Base-by-base conservation (phyloP, 2,329 filamentous ascomycete species). In the Simplicillium sp. region DNA sequence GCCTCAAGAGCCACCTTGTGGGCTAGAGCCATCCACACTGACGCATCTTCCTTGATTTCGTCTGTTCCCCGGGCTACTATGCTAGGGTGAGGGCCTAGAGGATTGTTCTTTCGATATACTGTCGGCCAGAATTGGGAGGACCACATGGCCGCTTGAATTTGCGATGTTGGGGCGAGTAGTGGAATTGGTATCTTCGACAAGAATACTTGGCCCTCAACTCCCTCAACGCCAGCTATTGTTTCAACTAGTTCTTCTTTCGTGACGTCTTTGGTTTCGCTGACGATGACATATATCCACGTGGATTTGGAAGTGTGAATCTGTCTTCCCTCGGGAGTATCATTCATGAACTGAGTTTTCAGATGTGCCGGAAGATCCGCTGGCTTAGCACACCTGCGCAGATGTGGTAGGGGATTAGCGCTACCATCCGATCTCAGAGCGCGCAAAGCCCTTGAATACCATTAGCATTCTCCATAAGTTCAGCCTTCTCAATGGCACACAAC, bases 81-180 rank as follows among this genome's bases (percentile, higher is more conserved):
- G 53, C 80, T 78, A 46, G 86, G 86, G 55, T 94, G 87, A 14
- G 87, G 86, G 4, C 87, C 87, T 44, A 89, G 84, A 2, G 86
- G 86, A 54, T 92, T 92, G 49, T 84, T 89, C 65, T 88, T 88
- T 48, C 86, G 82, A 64, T 92, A 94, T 37, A 89, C 77, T 2
- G 82, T 84, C 11, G 87, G 87, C 87, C 87, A 94, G 59, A 87
- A 90, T 50, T 81, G 72, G 29, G 75, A 68, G 18, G 79, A 82
- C 85, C 85, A 92, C 56, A 77, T 67, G 18, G 75, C 75, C 8
- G 87, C 84, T 58, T 90, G 84, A 32, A 82, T 70, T 49, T 82
- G 75, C 3, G 84, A 89, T 5, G 82, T 87, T 2, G 87, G 87
- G 17, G 85, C 73, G 35, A 87, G 66, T 18, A 82, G 66, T 7